A percentile compares a stretch with the other conserved stretches of the same genome.
phyloP scores from a whole-genome alignment of 1,139 yeast species.

The Sugiyamaella japonica region DNA sequence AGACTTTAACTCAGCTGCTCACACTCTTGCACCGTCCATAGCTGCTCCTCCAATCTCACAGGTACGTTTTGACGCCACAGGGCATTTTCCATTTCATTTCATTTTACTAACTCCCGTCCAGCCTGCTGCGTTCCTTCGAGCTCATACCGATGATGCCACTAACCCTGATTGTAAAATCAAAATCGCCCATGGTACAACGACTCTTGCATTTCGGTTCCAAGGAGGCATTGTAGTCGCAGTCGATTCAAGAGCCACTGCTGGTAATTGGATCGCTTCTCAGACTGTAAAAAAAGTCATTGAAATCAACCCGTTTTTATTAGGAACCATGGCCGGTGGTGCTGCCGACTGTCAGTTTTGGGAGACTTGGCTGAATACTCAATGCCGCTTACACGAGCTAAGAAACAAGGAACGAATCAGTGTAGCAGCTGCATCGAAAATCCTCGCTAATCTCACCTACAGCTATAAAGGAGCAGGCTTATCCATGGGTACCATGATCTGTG shows the following conservation, averaged over 20 bases:
- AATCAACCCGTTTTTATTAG: slow-evolving; percentile 90
- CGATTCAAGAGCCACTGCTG: slow-evolving; percentile 98
- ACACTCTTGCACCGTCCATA: slow-evolving; percentile 55
- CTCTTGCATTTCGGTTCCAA: slow-evolving; percentile 92
- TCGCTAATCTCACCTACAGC: slow-evolving; percentile 84
- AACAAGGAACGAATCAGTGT: slow-evolving; percentile 94
- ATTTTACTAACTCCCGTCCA: slow-evolving; percentile 32
- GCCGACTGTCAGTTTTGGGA: slow-evolving; percentile 99
- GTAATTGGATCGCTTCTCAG: slow-evolving; percentile 97
- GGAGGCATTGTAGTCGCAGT: slow-evolving; percentile 95
- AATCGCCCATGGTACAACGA: slow-evolving; percentile 98
- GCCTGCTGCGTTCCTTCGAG: slow-evolving; percentile 92
- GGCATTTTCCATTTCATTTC: too few species aligned
- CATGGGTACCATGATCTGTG: slow-evolving; percentile 99
- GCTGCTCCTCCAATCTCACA: slow-evolving; percentile 81
- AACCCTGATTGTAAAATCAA: slow-evolving; percentile 95
- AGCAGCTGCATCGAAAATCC: slow-evolving; percentile 94
- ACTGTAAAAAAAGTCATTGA: slow-evolving; percentile 97
- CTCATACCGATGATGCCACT: slow-evolving; percentile 93
- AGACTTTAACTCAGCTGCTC: slow-evolving; percentile 15
- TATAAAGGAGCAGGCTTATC: slow-evolving; percentile 98
- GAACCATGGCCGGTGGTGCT: slow-evolving; percentile 99
- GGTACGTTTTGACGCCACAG: slow-evolving; percentile 27
- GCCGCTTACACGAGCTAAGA: slow-evolving; percentile 90
- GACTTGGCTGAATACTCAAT: slow-evolving; percentile 96